Percentiles rank a stretch among this genome's conserved stretches.
These are phyloP conservation scores for Myxozyma monticola DNA, from an alignment of 805 yeast genomes.

Conservation along the genomic window DNA sequence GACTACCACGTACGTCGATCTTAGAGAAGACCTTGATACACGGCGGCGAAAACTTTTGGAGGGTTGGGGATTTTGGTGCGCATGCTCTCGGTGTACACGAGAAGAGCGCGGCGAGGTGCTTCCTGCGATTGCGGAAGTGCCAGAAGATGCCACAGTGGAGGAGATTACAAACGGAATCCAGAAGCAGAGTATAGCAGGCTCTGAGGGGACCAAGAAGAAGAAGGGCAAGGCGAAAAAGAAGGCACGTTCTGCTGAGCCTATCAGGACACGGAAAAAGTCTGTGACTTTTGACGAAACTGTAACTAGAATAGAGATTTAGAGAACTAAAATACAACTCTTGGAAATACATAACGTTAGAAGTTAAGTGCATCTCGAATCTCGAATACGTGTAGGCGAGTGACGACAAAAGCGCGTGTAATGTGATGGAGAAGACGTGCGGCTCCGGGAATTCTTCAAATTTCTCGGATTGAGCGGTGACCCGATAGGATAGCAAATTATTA, in stretches of 20 bases:
- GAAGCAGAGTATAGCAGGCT: neutral
- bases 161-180: neutral
- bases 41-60: slow-evolving; percentile 66
- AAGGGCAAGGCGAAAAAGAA: slow-evolving; percentile 5
- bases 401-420: too few relatives aligned
- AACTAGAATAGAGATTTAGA: too few relatives aligned
- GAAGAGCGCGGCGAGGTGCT: slow-evolving; percentile 45
- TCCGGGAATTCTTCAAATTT: too few relatives aligned
- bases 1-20: slow-evolving; percentile 68
- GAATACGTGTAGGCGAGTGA: too few relatives aligned
- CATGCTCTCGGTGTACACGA: slow-evolving; percentile 62
- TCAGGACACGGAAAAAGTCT: slow-evolving; percentile 14
- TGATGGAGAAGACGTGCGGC: too few relatives aligned
- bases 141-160: neutral
- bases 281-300: slow-evolving; percentile 26
- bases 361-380: too few relatives aligned
- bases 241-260: slow-evolving; percentile 10
- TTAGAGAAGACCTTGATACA: slow-evolving; percentile 58
- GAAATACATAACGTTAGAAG: too few relatives aligned
- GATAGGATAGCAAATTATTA: too few relatives aligned
- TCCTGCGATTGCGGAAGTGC: neutral
- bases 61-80: slow-evolving; percentile 79
- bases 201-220: neutral
- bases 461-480: too few relatives aligned
- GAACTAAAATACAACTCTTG: too few relatives aligned